Evolutionary conservation across 1,284 basidiomycete genomes (phyloP).

Genomic region (Mrakiaceae sp.): DNA sequence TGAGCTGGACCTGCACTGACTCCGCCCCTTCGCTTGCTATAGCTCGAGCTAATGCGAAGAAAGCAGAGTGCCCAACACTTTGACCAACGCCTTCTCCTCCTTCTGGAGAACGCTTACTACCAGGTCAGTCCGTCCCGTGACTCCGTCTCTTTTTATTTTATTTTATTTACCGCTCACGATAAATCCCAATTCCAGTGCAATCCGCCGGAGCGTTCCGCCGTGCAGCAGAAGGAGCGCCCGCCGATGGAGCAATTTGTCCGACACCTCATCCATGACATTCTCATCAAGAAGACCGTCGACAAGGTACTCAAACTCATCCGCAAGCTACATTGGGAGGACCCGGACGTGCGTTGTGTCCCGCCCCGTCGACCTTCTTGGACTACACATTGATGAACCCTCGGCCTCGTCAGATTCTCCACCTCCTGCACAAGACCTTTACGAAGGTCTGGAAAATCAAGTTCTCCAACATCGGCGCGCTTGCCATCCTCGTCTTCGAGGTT

Average conservation of each 20-base stretch:
- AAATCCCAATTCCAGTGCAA: constrained; percentile 56
- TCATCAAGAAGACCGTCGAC: constrained; percentile 81
- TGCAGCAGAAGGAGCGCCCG: constrained; percentile 71
- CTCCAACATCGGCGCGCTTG: constrained; percentile 77
- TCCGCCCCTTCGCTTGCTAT: constrained; percentile 16
- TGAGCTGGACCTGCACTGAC: not conserved
- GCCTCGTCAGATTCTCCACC: constrained; percentile 24
- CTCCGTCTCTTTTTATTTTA: constrained; percentile 14
- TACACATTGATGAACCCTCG: not conserved
- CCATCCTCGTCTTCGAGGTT: constrained; percentile 86
- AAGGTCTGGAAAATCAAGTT: constrained; percentile 96
- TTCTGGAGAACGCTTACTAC: constrained; percentile 97
- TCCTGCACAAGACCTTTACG: constrained; percentile 67
- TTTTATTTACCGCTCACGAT: not conserved
- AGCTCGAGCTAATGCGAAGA: constrained; percentile 87
- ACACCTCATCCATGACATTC: constrained; percentile 81
- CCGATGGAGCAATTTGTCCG: constrained; percentile 86
- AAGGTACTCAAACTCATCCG: constrained; percentile 83
- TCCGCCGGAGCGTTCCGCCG: constrained; percentile 81
- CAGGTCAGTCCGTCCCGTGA: constrained; percentile 45
- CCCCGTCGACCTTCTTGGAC: not conserved
- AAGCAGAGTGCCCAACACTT: constrained; percentile 89
- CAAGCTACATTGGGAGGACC: constrained; percentile 91
- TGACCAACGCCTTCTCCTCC: constrained; percentile 73
- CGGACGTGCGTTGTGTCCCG: constrained; percentile 32